Conservation (phyloP, 2,329 filamentous ascomycete genomes). For the Triangularia setosa region DNA sequence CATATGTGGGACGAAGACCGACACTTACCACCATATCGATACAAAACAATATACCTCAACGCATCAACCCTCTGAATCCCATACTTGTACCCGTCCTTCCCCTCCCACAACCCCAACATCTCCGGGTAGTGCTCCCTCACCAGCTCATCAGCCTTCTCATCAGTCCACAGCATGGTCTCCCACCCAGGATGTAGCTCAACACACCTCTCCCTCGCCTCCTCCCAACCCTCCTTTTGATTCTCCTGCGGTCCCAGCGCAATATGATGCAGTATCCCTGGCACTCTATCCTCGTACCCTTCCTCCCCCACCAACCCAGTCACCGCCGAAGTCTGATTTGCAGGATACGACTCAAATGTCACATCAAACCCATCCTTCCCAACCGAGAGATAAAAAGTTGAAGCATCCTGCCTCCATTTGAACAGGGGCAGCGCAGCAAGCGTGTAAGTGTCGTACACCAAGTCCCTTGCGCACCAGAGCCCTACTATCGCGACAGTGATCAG, state of each 20-base stretch:
- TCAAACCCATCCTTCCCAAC: conserved; percentile 30
- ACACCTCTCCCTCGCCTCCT: conserved; percentile 31
- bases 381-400: conserved; percentile 30
- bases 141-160: conserved; percentile 24
- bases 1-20: neutral
- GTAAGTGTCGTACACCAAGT: conserved; percentile 26
- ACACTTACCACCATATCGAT: conserved; percentile 23
- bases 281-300: conserved; percentile 26
- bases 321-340: conserved; percentile 28
- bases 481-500: conserved; percentile 22
- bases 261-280: conserved; percentile 36
- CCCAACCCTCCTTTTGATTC: conserved; percentile 27
- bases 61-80: conserved; percentile 30
- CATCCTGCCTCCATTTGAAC: conserved; percentile 27
- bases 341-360: conserved; percentile 34
- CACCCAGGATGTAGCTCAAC: conserved; percentile 33
- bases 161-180: conserved; percentile 28
- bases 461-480: conserved; percentile 11
- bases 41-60: conserved; percentile 31
- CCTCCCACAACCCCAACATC: conserved; percentile 25
- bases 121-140: conserved; percentile 26
- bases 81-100: conserved; percentile 20
- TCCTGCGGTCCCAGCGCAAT: conserved; percentile 31
- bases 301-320: conserved; percentile 9
- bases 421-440: conserved; percentile 29